A percentile compares a stretch with the other conserved stretches of the same genome.
Evolutionary conservation across 306 rosid genomes (phyloP).

Genomic region (Casuarina glauca): DNA sequence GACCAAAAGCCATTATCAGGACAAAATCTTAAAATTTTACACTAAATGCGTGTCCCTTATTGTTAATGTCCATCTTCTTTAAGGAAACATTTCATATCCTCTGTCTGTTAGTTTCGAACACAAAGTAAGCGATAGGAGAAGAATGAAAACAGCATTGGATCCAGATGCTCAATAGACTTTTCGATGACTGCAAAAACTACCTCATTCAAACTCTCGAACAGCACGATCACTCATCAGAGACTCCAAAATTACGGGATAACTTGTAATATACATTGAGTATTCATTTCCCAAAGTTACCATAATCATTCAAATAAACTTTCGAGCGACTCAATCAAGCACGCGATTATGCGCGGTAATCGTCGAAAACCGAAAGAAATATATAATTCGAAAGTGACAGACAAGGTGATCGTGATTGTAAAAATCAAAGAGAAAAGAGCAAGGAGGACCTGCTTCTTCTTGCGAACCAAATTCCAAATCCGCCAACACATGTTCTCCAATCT

Average conservation of each 20-base stretch:
- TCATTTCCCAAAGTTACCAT: neutral
- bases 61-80: neutral
- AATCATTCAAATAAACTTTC: neutral
- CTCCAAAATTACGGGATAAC: neutral
- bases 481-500: constrained; percentile 70
- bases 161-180: no score
- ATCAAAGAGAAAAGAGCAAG: neutral
- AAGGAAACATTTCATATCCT: neutral
- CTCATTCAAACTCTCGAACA: neutral
- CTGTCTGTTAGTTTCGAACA: neutral
- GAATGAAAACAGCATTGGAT: neutral
- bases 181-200: neutral
- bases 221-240: neutral
- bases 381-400: neutral
- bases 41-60: neutral
- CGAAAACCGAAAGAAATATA: neutral
- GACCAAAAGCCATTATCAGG: neutral
- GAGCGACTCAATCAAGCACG: neutral
- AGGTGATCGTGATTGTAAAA: neutral
- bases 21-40: neutral
- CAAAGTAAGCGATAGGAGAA: neutral
- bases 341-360: neutral
- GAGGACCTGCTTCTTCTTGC: constrained; percentile 60
- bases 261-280: neutral
- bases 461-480: constrained; percentile 74